Conservation (phyloP, 2,329 filamentous ascomycete species). For the Pestalotiopsis sp. region DNA sequence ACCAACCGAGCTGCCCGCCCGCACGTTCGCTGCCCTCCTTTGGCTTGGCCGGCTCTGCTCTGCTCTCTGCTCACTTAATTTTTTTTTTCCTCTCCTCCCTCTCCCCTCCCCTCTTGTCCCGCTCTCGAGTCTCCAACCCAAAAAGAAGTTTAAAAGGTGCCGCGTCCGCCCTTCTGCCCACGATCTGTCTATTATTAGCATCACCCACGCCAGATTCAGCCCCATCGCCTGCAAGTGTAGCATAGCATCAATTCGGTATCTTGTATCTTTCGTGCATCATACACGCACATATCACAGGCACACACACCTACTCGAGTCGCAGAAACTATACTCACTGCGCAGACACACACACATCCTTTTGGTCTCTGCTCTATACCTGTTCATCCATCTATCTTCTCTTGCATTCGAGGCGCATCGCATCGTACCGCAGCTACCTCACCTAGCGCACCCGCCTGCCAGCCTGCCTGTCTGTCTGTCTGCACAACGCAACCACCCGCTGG, state of each 20-base stretch:
- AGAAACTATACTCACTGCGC: not conserved
- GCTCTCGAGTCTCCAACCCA: constrained; percentile 16
- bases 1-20: not conserved
- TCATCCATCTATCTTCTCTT: not conserved
- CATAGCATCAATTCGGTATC: constrained; percentile 8
- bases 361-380: constrained; percentile 23
- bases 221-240: constrained; percentile 42
- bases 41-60: not conserved
- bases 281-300: constrained; percentile 19
- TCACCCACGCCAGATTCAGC: constrained; percentile 53
- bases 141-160: constrained; percentile 32
- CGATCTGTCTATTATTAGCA: constrained; percentile 56
- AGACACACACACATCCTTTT: not conserved
- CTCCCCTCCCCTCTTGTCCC: constrained; percentile 19
- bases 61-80: constrained; percentile 1
- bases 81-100: not conserved
- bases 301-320: not conserved
- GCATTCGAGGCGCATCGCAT: not conserved
- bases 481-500: not conserved
- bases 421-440: not conserved
- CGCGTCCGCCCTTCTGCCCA: constrained; percentile 27
- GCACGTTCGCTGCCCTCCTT: constrained; percentile 14
- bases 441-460: not conserved
- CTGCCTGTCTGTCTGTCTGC: not conserved
- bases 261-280: constrained; percentile 9